Percentiles rank a stretch among this genome's conserved stretches.
Conservation (phyloP, 2,329 filamentous ascomycete genomes). For the Hawksworthiomyces lignivorus region DNA sequence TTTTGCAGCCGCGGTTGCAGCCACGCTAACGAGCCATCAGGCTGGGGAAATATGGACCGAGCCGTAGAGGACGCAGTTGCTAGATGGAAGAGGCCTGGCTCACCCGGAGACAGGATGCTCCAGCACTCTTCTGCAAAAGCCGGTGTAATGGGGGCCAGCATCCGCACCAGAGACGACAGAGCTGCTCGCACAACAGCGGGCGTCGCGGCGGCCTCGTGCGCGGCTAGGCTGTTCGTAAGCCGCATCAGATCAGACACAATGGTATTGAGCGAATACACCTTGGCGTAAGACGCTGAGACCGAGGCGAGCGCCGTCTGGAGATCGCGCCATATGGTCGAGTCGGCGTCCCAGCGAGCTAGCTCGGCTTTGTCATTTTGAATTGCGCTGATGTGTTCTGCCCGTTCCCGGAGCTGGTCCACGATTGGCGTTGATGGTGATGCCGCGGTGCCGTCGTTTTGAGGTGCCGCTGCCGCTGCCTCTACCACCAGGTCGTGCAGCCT, state of each 20-base stretch:
- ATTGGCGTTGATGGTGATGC: constrained; percentile 2
- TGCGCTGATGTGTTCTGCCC: background rate
- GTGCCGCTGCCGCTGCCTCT: constrained; percentile 12
- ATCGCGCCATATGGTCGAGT: constrained; percentile 51
- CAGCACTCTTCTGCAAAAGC: constrained; percentile 78
- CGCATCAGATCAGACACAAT: constrained; percentile 76
- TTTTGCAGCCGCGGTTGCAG: constrained; percentile 42
- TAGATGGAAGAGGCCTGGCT: constrained; percentile 5
- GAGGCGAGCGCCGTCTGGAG: constrained; percentile 61
- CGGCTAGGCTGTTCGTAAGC: constrained; percentile 62
- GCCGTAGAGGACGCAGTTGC: background rate
- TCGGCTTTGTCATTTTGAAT: constrained; percentile 22
- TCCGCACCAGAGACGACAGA: constrained; percentile 51
- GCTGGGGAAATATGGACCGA: constrained; percentile 46
- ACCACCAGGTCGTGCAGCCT: constrained; percentile 54
- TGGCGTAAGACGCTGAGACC: constrained; percentile 60
- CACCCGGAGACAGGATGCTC: constrained; percentile 43
- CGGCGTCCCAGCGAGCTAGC: constrained; percentile 35
- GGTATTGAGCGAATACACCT: constrained; percentile 73
- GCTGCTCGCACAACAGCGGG: constrained; percentile 40
- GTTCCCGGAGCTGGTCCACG: background rate
- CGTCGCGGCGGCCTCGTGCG: constrained; percentile 29
- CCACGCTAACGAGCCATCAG: constrained; percentile 43
- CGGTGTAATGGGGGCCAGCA: constrained; percentile 74
- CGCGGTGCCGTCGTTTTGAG: background rate